These are phyloP conservation scores for Hsuehochloa calcarea DNA, from an alignment of 176 grass and related monocot species.

Conservation along the genomic window DNA sequence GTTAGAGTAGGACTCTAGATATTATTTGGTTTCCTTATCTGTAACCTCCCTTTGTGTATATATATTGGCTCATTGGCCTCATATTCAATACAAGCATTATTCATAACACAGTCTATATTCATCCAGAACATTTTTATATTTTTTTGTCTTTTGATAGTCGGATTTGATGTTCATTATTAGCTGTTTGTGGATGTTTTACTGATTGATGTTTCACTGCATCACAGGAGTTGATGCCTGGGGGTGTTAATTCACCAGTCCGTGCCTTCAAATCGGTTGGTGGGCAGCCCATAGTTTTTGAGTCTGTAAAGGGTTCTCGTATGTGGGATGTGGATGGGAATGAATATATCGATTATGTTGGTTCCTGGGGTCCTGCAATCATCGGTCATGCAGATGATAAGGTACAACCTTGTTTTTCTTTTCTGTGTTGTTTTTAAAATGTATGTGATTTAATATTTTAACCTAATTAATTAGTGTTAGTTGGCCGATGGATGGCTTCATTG, in stretches of 20 bases:
- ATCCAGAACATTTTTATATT: no score
- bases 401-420: background rate
- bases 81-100: no score
- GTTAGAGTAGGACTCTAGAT: no score
- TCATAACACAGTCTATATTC: no score
- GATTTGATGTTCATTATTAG: background rate
- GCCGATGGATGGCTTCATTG: background rate
- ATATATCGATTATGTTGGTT: constrained; percentile 99
- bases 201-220: constrained; percentile 23
- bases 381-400: constrained; percentile 96
- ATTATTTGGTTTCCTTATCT: no score
- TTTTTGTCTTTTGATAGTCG: background rate
- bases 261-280: constrained; percentile 98
- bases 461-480: background rate
- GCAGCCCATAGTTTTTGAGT: constrained; percentile 92
- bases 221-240: constrained; percentile 95
- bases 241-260: constrained; percentile 96
- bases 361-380: constrained; percentile 97
- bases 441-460: background rate
- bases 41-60: no score
- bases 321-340: constrained; percentile 99
- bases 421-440: background rate
- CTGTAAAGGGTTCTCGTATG: constrained; percentile 93
- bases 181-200: constrained; percentile 13
- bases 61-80: no score